Base-by-base conservation (phyloP, 345 rosid genomes). In the Salix suchowensis region DNA sequence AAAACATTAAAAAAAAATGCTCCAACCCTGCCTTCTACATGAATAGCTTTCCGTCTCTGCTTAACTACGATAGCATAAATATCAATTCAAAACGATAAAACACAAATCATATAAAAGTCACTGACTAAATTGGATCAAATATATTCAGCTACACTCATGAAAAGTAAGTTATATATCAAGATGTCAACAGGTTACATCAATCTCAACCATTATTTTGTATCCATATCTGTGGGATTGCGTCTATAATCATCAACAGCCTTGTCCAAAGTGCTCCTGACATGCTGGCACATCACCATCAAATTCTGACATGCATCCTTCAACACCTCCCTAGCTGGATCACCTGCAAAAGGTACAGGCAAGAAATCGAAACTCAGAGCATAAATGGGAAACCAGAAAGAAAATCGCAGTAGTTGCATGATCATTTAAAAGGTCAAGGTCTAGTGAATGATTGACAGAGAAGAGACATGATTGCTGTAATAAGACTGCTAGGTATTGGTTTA, bases 311-410 rank as follows among this genome's bases (percentile, higher is more conserved):
- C 82, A 86, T 93, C 98, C 82, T 89, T 93, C 74, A 93, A 64
- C 18, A 93, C 96, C 82, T 88, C 98, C 71, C 93, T 90, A 0
- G 96, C 97, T 1, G 96, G 90, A 61, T 90, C 91, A 50, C 96
- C 98, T 95, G 86, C 68, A 75, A 82, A 65, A 66, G 48, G 65
- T 70, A 6, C 52, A 44, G 21, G 36, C 74, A 65, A 48, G 32
- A 55, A 64, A 77, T 21, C 68, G n/a, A 19, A 60, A 13, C 65
- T 58, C 55, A 18, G 11, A 18, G 19, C 67, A 23, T 24, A n/a
- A 10, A 9, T 28, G 7, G 19, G 4, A 61, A 19, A 46, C 14
- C 12, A 2, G 6, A 71, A 28, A 28, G 28, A 52, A 26, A 52
- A 54, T 58, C 6, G 23, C 15, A 23, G 36, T 2, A 24, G 7